Evolutionary conservation across 192 early-diverging fungal genomes (phyloP).

Genomic region (Haplosporangium gracile): DNA sequence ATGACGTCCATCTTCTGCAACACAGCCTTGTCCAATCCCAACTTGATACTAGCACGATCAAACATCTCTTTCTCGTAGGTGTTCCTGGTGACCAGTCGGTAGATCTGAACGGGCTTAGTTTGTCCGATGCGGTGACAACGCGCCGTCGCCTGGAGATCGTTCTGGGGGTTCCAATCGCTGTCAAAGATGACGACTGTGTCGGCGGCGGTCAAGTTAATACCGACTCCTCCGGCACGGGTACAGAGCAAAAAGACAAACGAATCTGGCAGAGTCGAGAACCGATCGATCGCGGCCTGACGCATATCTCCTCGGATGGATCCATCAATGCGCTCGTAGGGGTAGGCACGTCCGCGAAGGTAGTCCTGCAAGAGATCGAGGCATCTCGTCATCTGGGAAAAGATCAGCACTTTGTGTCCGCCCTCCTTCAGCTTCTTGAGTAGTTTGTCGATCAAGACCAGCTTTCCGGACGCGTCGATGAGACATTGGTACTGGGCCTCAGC

Average conservation of each 20-base stretch:
- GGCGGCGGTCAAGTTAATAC: conserved; percentile 90
- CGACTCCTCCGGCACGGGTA: conserved; percentile 89
- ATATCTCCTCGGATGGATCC: conserved; percentile 82
- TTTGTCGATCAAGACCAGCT: conserved; percentile 88
- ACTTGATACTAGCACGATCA: conserved; percentile 89
- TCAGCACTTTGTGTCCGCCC: conserved; percentile 87
- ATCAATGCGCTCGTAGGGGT: conserved; percentile 86
- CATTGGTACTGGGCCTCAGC: conserved; percentile 75
- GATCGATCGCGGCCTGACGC: conserved; percentile 89
- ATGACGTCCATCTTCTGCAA: conserved; percentile 82
- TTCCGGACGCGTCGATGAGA: conserved; percentile 84
- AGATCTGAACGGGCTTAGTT: conserved; percentile 85
- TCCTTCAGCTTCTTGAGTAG: conserved; percentile 77
- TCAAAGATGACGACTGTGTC: conserved; percentile 93
- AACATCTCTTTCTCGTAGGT: conserved; percentile 94
- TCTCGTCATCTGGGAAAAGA: conserved; percentile 90
- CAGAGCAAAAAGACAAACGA: conserved; percentile 91
- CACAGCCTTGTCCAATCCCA: conserved; percentile 85
- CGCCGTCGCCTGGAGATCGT: conserved; percentile 88
- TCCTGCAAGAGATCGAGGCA: conserved; percentile 88
- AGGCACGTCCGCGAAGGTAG: conserved; percentile 80
- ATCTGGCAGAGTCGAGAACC: conserved; percentile 81
- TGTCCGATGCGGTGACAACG: conserved; percentile 92
- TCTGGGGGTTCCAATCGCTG: conserved; percentile 92
- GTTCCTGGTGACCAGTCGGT: conserved; percentile 82